These are phyloP conservation scores for Microsporum audouinii DNA, from an alignment of 2,329 filamentous ascomycete genomes.

Conservation along the genomic window DNA sequence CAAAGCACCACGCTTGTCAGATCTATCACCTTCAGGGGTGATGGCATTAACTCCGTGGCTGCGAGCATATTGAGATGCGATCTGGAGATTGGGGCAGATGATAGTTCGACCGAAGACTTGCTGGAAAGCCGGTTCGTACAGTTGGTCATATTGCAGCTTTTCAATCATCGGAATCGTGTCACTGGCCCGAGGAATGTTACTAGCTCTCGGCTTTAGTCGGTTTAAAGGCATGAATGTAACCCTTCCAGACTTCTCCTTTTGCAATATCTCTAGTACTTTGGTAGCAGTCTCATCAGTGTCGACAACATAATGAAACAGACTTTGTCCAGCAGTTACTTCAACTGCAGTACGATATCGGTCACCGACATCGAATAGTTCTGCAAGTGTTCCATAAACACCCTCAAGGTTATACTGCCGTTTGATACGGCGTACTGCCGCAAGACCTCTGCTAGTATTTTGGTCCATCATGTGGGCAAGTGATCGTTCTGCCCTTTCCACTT, in stretches of 20 bases:
- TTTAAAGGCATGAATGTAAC: slow-evolving; percentile 93
- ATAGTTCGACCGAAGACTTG: slow-evolving; percentile 95
- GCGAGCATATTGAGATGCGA: slow-evolving; percentile 82
- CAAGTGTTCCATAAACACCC: slow-evolving; percentile 83
- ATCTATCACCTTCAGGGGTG: slow-evolving; percentile 86
- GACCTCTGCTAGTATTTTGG: slow-evolving; percentile 69
- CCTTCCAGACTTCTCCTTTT: slow-evolving; percentile 68
- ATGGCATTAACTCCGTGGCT: slow-evolving; percentile 88
- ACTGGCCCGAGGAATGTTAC: slow-evolving; percentile 70
- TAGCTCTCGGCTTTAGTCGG: slow-evolving; percentile 57
- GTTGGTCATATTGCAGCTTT: slow-evolving; percentile 67
- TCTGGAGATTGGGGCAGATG: slow-evolving; percentile 77
- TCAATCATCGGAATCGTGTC: slow-evolving; percentile 80
- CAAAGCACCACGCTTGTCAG: slow-evolving; percentile 88
- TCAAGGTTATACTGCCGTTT: slow-evolving; percentile 67
- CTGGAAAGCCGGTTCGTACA: slow-evolving; percentile 74
- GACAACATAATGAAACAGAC: slow-evolving; percentile 91
- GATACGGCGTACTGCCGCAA: slow-evolving; percentile 75
- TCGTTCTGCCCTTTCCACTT: slow-evolving; percentile 66
- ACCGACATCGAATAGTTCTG: slow-evolving; percentile 78
- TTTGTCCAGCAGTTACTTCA: slow-evolving; percentile 84
- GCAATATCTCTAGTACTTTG: slow-evolving; percentile 64
- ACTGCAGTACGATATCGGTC: slow-evolving; percentile 79
- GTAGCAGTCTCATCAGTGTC: slow-evolving; percentile 84
- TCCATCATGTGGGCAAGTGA: slow-evolving; percentile 79